A percentile compares a stretch with the other conserved stretches of the same genome.
Evolutionary conservation across 192 early-diverging fungal genomes (phyloP).

Genomic region (Diversispora eburnea): DNA sequence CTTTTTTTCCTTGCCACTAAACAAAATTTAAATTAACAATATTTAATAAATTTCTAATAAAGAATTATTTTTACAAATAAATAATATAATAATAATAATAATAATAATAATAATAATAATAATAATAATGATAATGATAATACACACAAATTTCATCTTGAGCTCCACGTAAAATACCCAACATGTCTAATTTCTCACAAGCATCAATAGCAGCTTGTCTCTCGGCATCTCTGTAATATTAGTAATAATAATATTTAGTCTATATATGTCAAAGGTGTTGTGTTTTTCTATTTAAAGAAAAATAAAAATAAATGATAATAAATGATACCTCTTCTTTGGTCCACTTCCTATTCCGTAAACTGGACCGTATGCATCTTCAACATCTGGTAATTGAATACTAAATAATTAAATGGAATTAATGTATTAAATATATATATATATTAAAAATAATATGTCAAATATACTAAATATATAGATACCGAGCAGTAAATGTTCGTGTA

Average conservation of each 20-base stretch:
- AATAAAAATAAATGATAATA: not conserved
- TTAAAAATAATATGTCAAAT: not conserved
- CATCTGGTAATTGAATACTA: constrained; percentile 38
- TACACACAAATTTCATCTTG: constrained; percentile 22
- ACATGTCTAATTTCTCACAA: constrained; percentile 57
- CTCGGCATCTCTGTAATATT: constrained; percentile 54
- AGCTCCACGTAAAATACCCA: constrained; percentile 42
- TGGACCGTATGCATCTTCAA: constrained; percentile 42
- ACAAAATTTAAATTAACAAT: not conserved
- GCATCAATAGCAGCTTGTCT: constrained; percentile 59
- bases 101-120: no score
- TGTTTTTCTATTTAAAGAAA: not conserved
- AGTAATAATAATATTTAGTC: not conserved
- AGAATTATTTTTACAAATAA: no score
- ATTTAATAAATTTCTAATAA: not conserved
- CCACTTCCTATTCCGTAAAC: constrained; percentile 42
- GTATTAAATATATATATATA: not conserved
- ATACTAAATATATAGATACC: constrained; percentile 16
- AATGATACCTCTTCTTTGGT: constrained; percentile 31
- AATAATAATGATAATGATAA: not conserved
- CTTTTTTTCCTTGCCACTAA: constrained; percentile 29
- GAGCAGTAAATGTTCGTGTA: constrained; percentile 40
- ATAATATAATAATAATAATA: no score
- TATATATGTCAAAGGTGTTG: not conserved
- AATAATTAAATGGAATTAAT: constrained; percentile 3